Evolutionary conservation across 306 rosid species (phyloP), one percentile per base, ranked within the genome.

Genomic region (Glycine soja): DNA sequence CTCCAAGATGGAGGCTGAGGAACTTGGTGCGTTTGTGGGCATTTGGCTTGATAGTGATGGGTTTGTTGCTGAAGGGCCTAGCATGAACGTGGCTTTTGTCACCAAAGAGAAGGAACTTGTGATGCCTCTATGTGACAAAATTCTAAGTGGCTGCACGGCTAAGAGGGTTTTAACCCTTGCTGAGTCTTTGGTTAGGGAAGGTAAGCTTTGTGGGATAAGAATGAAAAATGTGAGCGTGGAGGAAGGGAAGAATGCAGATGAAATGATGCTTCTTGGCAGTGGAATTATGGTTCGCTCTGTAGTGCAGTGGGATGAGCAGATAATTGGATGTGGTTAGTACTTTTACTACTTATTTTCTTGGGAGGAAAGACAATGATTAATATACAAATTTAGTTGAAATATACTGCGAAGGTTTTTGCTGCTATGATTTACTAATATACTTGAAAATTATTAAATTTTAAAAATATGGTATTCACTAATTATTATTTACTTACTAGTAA

Each of bases 181-280:
- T 0, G 90, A 86, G 76, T 24, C 77, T 76, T 85, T 94, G 82
- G 87, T 90, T 82, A 77, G 19, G 24, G 82, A 88, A 75, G 93
- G 97, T 56, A 78, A 74, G 81, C 93, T 94, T 86, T 59, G 6
- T 8, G 86, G 86, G 14, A 86, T 89, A 59, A 67, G 77, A 43
- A 69, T 84, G 58, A 81, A 70, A 73, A 80, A 91, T 74, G 84
- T 92, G 74, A 90, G 88, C 0, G 89, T 94, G 14, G 90, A 92
- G 57, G 95, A 91, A 78, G 92, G 97, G 72, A 94, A 92, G 85
- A 86, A 73, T 46, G 92, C 97, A 6, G 87, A 78, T 51, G 98
- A 94, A 85, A 94, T 94, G 97, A 89, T 94, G 97, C 97, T 94
- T 84, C 76, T 94, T 42, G 97, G 97, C 48, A 94, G 97, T 75